A percentile compares a stretch with the other conserved stretches of the same genome.
phyloP scores from a whole-genome alignment of 2,329 filamentous ascomycete species.

The Nigrospora oryzae region DNA sequence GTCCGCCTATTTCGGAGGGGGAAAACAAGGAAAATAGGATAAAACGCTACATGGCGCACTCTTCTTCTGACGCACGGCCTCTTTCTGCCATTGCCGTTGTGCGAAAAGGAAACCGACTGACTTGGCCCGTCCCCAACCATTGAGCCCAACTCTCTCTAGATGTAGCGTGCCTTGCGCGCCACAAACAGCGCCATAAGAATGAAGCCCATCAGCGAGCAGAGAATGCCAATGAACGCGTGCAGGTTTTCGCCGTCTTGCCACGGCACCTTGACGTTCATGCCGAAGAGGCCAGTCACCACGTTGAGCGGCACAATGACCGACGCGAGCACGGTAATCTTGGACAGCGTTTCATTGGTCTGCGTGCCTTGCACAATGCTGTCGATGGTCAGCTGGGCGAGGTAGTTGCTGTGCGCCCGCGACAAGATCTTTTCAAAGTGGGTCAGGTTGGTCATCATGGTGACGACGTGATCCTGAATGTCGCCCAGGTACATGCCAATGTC shows the following conservation, averaged over 20 bases:
- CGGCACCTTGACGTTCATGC: conserved; percentile 78
- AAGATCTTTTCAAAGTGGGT: conserved; percentile 97
- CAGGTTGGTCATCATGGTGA: conserved; percentile 97
- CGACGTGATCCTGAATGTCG: conserved; percentile 98
- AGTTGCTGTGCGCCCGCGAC: conserved; percentile 88
- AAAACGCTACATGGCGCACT: too few relatives aligned
- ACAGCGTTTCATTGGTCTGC: conserved; percentile 77
- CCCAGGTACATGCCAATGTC: conserved; percentile 95
- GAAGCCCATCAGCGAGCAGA: conserved; percentile 48
- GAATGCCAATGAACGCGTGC: conserved; percentile 52
- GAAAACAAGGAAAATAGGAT: not conserved
- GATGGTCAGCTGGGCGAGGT: conserved; percentile 88
- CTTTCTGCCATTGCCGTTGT: not conserved
- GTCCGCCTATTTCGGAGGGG: too few relatives aligned
- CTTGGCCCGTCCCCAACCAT: not conserved
- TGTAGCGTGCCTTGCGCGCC: conserved; percentile 36
- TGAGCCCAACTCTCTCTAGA: conserved; percentile 20
- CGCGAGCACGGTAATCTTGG: conserved; percentile 90
- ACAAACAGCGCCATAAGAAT: conserved; percentile 35
- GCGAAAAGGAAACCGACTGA: not conserved
- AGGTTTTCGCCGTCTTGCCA: conserved; percentile 39
- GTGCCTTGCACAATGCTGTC: conserved; percentile 86
- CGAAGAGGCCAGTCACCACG: conserved; percentile 77
- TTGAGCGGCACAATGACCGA: conserved; percentile 96
- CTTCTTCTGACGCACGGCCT: not conserved